A percentile compares a stretch with the other conserved stretches of the same genome.
These are phyloP conservation scores for Phytophthora parvispora DNA, from an alignment of 352 stramenopile genomes.

Conservation along the genomic window DNA sequence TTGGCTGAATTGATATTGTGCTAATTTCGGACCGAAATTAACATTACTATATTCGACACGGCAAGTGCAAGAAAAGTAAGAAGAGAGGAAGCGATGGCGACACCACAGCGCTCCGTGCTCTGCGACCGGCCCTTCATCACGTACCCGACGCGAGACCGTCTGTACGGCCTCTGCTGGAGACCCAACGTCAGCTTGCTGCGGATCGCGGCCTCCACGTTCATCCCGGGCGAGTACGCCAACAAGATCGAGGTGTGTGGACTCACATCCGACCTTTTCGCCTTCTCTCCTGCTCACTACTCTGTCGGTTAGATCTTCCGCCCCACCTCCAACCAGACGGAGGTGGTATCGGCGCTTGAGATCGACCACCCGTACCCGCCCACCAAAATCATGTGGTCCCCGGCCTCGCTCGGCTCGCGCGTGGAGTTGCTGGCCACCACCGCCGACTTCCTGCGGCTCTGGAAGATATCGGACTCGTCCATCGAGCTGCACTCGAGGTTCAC, in stretches of 20 bases:
- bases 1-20: slow-evolving; percentile 7
- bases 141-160: slow-evolving; percentile 66
- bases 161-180: slow-evolving; percentile 86
- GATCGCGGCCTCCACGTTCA: slow-evolving; percentile 83
- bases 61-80: slow-evolving; percentile 4
- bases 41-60: background rate
- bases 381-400: slow-evolving; percentile 91
- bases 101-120: slow-evolving; percentile 29
- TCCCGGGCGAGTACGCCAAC: slow-evolving; percentile 88
- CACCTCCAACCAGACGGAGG: slow-evolving; percentile 55
- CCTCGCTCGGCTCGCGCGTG: slow-evolving; percentile 50
- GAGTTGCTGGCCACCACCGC: slow-evolving; percentile 86
- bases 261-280: background rate
- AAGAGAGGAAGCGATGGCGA: slow-evolving; percentile 17
- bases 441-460: slow-evolving; percentile 90
- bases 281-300: slow-evolving; percentile 4
- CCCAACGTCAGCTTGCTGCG: slow-evolving; percentile 69
- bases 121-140: slow-evolving; percentile 76
- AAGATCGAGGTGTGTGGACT: slow-evolving; percentile 78
- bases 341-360: slow-evolving; percentile 76
- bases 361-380: slow-evolving; percentile 90
- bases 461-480: slow-evolving; percentile 78
- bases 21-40: slow-evolving; percentile 1
- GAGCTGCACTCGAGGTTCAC: slow-evolving; percentile 79
- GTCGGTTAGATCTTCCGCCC: slow-evolving; percentile 75